phyloP scores from a whole-genome alignment of 805 yeast genomes.

The Ogataea pini region DNA sequence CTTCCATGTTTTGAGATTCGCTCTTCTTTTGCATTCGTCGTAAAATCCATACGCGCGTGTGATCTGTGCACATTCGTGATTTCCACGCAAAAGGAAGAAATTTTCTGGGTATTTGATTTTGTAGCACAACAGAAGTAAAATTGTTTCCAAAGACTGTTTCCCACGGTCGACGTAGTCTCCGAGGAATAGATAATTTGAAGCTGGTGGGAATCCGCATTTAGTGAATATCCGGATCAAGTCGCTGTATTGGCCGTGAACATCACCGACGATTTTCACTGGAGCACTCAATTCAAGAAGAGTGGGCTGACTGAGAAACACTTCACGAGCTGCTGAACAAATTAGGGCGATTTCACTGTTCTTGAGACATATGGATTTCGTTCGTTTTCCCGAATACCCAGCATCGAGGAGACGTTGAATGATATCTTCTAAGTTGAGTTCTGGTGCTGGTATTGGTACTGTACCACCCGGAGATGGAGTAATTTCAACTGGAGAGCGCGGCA shows the following conservation, averaged over 20 bases:
- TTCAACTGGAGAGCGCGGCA: conserved; percentile 24
- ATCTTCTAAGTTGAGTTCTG: conserved; percentile 60
- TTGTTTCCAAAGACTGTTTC: conserved; percentile 92
- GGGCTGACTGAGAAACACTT: conserved; percentile 88
- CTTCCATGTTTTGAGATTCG: conserved; percentile 93
- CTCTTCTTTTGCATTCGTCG: conserved; percentile 95
- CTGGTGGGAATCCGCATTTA: conserved; percentile 96
- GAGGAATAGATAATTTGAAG: conserved; percentile 84
- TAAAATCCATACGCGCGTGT: conserved; percentile 96
- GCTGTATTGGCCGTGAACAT: conserved; percentile 95
- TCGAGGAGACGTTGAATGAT: conserved; percentile 87
- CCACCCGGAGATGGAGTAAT: conserved; percentile 7
- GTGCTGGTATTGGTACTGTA: neutral
- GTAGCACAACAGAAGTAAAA: conserved; percentile 81
- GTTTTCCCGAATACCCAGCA: conserved; percentile 94
- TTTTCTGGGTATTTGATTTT: conserved; percentile 97
- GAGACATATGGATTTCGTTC: conserved; percentile 85
- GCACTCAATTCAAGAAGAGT: conserved; percentile 82
- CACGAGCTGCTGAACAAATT: conserved; percentile 85
- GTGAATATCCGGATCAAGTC: conserved; percentile 90
- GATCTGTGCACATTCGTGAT: conserved; percentile 96
- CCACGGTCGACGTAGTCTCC: conserved; percentile 99
- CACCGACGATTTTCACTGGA: conserved; percentile 87
- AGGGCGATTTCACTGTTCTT: conserved; percentile 87
- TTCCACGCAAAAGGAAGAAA: conserved; percentile 89